phyloP scores from a whole-genome alignment of 2,329 filamentous ascomycete genomes.

The Penicillium hordei region DNA sequence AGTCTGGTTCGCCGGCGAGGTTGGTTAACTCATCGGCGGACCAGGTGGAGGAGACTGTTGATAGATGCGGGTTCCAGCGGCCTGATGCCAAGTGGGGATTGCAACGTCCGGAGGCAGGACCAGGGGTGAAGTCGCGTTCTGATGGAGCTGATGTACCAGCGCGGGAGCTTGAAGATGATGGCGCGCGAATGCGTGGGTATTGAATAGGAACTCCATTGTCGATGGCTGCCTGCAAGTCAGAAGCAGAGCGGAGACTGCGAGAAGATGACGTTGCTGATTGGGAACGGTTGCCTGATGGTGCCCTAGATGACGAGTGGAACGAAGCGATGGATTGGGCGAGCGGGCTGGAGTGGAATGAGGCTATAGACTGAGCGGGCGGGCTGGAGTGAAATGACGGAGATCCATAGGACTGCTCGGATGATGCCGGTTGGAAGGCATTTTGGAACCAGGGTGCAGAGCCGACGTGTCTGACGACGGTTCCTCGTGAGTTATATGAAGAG shows the following conservation, averaged over 20 bases:
- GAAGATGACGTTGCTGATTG: slow-evolving; percentile 37
- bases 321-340: slow-evolving; percentile 36
- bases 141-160: slow-evolving; percentile 34
- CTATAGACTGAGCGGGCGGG: slow-evolving; percentile 36
- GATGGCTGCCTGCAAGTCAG: slow-evolving; percentile 40
- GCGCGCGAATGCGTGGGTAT: slow-evolving; percentile 38
- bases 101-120: slow-evolving; percentile 38
- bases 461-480: slow-evolving; percentile 43
- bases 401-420: slow-evolving; percentile 35
- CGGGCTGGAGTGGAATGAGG: slow-evolving; percentile 44
- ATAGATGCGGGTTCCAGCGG: slow-evolving; percentile 46
- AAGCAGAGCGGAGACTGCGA: slow-evolving; percentile 34
- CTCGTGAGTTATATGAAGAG: slow-evolving; percentile 42
- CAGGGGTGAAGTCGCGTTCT: slow-evolving; percentile 35
- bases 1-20: slow-evolving; percentile 26
- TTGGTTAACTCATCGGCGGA: slow-evolving; percentile 37
- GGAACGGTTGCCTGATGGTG: slow-evolving; percentile 30
- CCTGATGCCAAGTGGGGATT: slow-evolving; percentile 21
- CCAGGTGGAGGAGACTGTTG: slow-evolving; percentile 47
- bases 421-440: slow-evolving; percentile 34
- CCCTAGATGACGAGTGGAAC: slow-evolving; percentile 37
- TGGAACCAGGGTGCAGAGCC: slow-evolving; percentile 37
- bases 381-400: slow-evolving; percentile 43
- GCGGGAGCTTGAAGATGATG: slow-evolving; percentile 44
- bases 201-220: slow-evolving; percentile 41